These are phyloP conservation scores for Pseudogymnoascus sp. DNA, from an alignment of 2,329 filamentous ascomycete species.

Conservation along the genomic window DNA sequence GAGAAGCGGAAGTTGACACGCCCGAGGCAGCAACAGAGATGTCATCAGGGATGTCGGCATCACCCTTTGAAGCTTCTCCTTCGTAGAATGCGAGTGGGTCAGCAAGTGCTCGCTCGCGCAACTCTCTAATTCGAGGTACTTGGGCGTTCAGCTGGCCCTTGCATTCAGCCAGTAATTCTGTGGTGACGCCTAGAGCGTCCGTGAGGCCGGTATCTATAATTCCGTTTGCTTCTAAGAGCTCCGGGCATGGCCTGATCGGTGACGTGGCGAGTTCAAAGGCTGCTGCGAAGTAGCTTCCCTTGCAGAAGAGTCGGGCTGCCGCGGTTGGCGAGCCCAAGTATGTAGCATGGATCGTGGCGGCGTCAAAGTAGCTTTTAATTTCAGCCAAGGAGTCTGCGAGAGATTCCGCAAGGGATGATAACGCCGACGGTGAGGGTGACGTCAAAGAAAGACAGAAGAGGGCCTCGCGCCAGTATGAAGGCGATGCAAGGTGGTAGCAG, in stretches of 20 bases:
- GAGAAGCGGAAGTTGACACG: slow-evolving; percentile 69
- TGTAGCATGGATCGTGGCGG: slow-evolving; percentile 72
- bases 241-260: slow-evolving; percentile 47
- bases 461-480: slow-evolving; percentile 77
- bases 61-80: slow-evolving; percentile 54
- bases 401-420: slow-evolving; percentile 59
- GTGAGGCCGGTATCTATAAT: slow-evolving; percentile 71
- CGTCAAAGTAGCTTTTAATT: slow-evolving; percentile 72
- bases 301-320: slow-evolving; percentile 73
- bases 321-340: slow-evolving; percentile 65
- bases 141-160: slow-evolving; percentile 76
- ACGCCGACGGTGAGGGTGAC: slow-evolving; percentile 45
- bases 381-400: slow-evolving; percentile 76
- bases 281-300: slow-evolving; percentile 77
- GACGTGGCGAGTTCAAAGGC: slow-evolving; percentile 65
- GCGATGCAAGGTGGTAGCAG: slow-evolving; percentile 74
- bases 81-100: slow-evolving; percentile 88
- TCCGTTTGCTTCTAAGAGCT: slow-evolving; percentile 39
- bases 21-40: slow-evolving; percentile 83
- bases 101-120: slow-evolving; percentile 69
- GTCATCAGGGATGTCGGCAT: slow-evolving; percentile 76
- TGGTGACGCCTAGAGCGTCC: slow-evolving; percentile 73
- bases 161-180: slow-evolving; percentile 90
- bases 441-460: slow-evolving; percentile 69
- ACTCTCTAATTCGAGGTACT: slow-evolving; percentile 73